Percentiles rank a stretch among this genome's conserved stretches.
Evolutionary conservation across 1,139 yeast genomes (phyloP).

Genomic region (Candida mesenterica): DNA sequence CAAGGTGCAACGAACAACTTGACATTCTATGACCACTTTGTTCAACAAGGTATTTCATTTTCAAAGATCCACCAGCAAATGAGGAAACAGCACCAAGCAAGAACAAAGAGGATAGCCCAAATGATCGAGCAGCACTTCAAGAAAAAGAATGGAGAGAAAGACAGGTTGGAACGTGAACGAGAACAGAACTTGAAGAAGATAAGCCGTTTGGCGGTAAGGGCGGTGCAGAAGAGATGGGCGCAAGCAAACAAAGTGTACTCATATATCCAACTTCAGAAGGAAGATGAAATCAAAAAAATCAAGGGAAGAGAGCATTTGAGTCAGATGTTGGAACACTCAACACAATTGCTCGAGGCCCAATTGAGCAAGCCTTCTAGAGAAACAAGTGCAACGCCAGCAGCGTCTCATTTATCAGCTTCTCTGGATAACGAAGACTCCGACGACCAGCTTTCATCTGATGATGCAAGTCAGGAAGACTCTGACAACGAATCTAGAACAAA

Average conservation of each 20-base stretch:
- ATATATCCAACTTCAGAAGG: slow-evolving; percentile 51
- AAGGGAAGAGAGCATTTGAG: slow-evolving; percentile 87
- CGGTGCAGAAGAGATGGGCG: slow-evolving; percentile 88
- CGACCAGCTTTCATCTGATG: slow-evolving; percentile 14
- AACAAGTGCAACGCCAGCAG: slow-evolving; percentile 15
- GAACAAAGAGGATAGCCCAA: slow-evolving; percentile 69
- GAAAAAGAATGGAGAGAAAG: slow-evolving; percentile 84
- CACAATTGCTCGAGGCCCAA: slow-evolving; percentile 86
- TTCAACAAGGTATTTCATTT: slow-evolving; percentile 73
- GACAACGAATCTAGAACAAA: too few relatives aligned
- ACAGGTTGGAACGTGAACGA: slow-evolving; percentile 68
- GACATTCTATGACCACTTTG: slow-evolving; percentile 68
- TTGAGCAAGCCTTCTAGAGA: slow-evolving; percentile 41
- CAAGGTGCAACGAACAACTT: slow-evolving; percentile 43
- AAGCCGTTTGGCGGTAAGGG: slow-evolving; percentile 77
- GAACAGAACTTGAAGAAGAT: slow-evolving; percentile 65
- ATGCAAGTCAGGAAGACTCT: background rate
- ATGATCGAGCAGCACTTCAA: slow-evolving; percentile 88
- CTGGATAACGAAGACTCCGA: slow-evolving; percentile 17
- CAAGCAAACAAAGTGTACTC: slow-evolving; percentile 83
- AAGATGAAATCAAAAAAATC: slow-evolving; percentile 65
- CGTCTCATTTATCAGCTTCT: slow-evolving; percentile 12
- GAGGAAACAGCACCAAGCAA: slow-evolving; percentile 62
- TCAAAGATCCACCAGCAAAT: slow-evolving; percentile 70
- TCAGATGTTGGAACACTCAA: slow-evolving; percentile 87